These are phyloP conservation scores for Corchorus capsularis DNA, from an alignment of 345 rosid species.

Conservation along the genomic window DNA sequence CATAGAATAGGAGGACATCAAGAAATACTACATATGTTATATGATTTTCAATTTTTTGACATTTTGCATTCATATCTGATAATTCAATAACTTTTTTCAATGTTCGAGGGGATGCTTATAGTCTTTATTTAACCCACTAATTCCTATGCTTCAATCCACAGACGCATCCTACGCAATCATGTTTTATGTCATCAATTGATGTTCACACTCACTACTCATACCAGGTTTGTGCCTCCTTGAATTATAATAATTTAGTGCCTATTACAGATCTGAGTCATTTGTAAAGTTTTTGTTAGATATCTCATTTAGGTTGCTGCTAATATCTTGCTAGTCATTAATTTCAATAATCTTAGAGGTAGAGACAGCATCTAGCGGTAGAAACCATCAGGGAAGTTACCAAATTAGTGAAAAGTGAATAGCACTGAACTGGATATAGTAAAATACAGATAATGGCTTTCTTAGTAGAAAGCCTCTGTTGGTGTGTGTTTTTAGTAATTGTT, in stretches of 20 bases:
- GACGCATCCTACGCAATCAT: constrained; percentile 99
- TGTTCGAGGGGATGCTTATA: neutral
- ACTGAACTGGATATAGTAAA: neutral
- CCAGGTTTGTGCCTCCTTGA: constrained; percentile 54
- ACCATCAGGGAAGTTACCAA: neutral
- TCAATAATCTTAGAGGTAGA: neutral
- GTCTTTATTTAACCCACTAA: constrained; percentile 13
- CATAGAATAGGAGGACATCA: neutral
- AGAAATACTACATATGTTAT: neutral
- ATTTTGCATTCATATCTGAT: constrained; percentile 2
- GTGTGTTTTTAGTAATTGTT: neutral
- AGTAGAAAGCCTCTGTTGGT: neutral
- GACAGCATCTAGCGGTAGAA: neutral
- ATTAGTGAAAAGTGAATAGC: neutral
- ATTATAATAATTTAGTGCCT: constrained; percentile 11
- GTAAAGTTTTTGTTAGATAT: neutral
- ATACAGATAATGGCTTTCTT: too few species aligned
- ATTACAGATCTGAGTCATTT: constrained; percentile 1
- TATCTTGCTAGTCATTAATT: constrained; percentile 2
- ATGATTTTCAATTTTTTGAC: neutral
- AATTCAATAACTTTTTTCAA: constrained; percentile 13
- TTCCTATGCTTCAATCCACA: constrained; percentile 36
- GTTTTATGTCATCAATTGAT: constrained; percentile 99
- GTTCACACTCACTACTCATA: constrained; percentile 97
- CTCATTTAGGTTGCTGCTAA: neutral